Base-by-base conservation (phyloP, 2,329 filamentous ascomycete species). In the Chrysoporthe puriensis region DNA sequence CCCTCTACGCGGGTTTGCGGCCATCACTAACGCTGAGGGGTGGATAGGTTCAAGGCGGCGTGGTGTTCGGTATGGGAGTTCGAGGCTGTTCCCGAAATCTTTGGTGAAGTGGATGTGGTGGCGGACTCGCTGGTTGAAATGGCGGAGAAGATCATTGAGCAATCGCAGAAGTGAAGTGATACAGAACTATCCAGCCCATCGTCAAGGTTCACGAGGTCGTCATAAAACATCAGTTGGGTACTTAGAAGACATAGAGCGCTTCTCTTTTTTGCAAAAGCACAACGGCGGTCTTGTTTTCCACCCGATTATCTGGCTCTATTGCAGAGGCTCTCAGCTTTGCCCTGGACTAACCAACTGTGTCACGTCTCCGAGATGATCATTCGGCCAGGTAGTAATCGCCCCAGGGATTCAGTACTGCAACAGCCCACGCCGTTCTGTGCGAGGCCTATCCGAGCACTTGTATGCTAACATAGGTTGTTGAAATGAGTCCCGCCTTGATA, bases 1-100 rank as follows among this genome's bases (percentile, higher is more conserved):
- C 18, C 46, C 46, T n/a, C 46, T 18, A 6, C 5, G 18, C 46
- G 18, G n/a, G 18, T n/a, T 21, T 21, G 16, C 11, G 9, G n/a
- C 13, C 16, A 36, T 48, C 14, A n/a, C 54, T 63, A 16, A 66
- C 40, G n/a, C 66, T 7, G 4, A 8, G 6, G 16, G 7, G 1
- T 26, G 3, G 13, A 57, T 62, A 60, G 57, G 32, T 81, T 87
- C 73, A 81, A 80, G 63, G 83, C 83, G 8, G 85, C 86, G 0
- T 88, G 85, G 74, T 85, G 83, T 70, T 80, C 82, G 1, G 77
- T 84, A 0, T 83, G 81, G 71, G 85, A 88, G 72, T 81, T 82
- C 66, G 85, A 87, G 71, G 75, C 80, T 6, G 82, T 81, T 62
- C 73, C 75, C 7, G 82, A 85, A 62, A 74, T 88, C 0, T 87